Evolutionary conservation across 1,284 basidiomycete genomes (phyloP).

Genomic region (Trichosporon faecale): DNA sequence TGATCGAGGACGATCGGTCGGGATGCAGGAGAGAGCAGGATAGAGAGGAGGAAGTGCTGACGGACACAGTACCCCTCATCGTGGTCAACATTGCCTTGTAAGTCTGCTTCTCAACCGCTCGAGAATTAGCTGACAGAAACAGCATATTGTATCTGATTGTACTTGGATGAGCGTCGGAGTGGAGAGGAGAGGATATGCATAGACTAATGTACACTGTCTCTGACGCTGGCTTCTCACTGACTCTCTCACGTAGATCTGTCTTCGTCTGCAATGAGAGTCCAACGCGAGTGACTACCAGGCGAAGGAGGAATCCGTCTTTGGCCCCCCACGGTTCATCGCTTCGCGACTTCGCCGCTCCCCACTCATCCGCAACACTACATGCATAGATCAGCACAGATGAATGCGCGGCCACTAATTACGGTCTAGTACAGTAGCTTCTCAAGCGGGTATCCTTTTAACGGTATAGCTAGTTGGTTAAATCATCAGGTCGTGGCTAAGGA

Average conservation of each 20-base stretch:
- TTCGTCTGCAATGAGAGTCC: too few species aligned
- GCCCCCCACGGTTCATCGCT: not conserved
- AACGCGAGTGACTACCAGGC: too few species aligned
- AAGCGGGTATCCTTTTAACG: not conserved
- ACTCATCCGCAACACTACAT: not conserved
- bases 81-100: slow-evolving; percentile 70
- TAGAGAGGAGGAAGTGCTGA: slow-evolving; percentile 14
- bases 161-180: slow-evolving; percentile 9
- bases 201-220: not conserved
- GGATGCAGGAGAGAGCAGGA: not conserved
- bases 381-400: slow-evolving; percentile 11
- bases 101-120: slow-evolving; percentile 18
- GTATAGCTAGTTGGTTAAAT: slow-evolving; percentile 6
- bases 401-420: slow-evolving; percentile 11
- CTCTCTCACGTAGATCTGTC: too few species aligned
- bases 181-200: slow-evolving; percentile 9
- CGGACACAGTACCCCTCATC: slow-evolving; percentile 74
- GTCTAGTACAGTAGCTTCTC: slow-evolving; percentile 4
- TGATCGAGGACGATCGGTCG: too few species aligned
- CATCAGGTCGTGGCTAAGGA: not conserved
- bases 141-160: slow-evolving; percentile 19
- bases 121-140: slow-evolving; percentile 10
- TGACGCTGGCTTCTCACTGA: not conserved
- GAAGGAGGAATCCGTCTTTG: too few species aligned
- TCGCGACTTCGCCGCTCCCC: not conserved